Evolutionary conservation across 164 flowering plant genomes (phyloP).

Genomic region (Nymphaea colorata): DNA sequence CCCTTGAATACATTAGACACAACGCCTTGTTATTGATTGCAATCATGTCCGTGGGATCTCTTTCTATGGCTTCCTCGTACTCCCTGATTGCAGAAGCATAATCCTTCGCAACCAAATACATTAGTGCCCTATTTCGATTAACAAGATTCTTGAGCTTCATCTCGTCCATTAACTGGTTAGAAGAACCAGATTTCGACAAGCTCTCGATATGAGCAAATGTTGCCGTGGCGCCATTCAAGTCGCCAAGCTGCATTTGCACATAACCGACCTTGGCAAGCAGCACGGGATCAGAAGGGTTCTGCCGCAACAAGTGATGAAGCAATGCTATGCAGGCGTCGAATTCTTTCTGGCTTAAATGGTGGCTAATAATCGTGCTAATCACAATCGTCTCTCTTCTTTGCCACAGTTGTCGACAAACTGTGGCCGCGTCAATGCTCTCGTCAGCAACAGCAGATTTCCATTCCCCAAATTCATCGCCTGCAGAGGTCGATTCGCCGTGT

Average conservation of each 20-base stretch:
- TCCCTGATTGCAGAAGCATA: conserved; percentile 93
- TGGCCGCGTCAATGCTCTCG: not conserved
- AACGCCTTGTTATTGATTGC: conserved; percentile 86
- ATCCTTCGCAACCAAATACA: conserved; percentile 80
- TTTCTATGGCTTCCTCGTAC: conserved; percentile 82
- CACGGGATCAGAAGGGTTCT: conserved; percentile 23
- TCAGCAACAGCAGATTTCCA: not conserved
- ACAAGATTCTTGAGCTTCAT: conserved; percentile 50
- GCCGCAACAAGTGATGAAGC: conserved; percentile 22
- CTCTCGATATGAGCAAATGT: conserved; percentile 45
- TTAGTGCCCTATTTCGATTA: conserved; percentile 66
- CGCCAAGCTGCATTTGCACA: conserved; percentile 79
- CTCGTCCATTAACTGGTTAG: conserved; percentile 19
- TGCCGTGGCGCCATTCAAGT: conserved; percentile 60
- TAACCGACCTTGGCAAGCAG: conserved; percentile 68
- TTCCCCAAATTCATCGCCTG: not conserved
- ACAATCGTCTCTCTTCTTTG: conserved; percentile 49
- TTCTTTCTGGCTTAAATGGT: conserved; percentile 61
- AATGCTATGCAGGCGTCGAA: conserved; percentile 47
- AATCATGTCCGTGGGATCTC: conserved; percentile 59
- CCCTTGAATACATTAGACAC: conserved; percentile 97
- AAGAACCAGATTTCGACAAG: conserved; percentile 18
- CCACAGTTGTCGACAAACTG: conserved; percentile 36
- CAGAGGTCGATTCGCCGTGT: not conserved
- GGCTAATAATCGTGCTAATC: conserved; percentile 34